Conservation (phyloP, 345 rosid species). For the Xanthoceras sorbifolium region DNA sequence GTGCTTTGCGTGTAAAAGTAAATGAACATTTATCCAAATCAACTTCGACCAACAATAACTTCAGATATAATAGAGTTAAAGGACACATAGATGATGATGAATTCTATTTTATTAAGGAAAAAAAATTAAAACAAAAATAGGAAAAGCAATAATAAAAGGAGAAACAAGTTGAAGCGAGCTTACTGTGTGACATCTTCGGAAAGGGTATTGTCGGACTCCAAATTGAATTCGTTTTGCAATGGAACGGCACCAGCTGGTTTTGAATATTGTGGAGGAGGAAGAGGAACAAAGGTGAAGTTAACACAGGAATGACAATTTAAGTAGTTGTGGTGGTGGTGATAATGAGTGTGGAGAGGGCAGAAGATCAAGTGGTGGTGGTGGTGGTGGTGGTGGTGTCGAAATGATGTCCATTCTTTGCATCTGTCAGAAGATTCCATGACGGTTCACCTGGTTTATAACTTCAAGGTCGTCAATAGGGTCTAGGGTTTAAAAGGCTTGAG, state of each 20-base stretch:
- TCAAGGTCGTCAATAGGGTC: neutral
- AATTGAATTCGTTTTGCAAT: constrained; percentile 17
- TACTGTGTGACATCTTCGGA: constrained; percentile 22
- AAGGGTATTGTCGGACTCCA: neutral
- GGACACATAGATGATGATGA: neutral
- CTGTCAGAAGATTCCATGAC: neutral
- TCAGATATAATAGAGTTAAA: neutral
- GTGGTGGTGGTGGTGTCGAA: neutral
- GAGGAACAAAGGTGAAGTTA: constrained; percentile 14
- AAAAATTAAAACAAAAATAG: too few relatives aligned
- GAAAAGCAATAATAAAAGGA: neutral
- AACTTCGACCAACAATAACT: neutral
- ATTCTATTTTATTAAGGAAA: neutral
- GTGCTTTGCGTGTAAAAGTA: too few relatives aligned
- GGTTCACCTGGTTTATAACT: neutral
- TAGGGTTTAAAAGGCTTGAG: neutral
- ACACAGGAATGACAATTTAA: neutral
- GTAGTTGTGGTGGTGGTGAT: constrained; percentile 23
- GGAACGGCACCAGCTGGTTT: neutral
- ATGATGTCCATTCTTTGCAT: neutral
- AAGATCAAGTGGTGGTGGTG: constrained; percentile 11
- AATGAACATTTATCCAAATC: too few relatives aligned
- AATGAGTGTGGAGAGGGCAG: constrained; percentile 1
- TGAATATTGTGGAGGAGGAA: constrained; percentile 7
- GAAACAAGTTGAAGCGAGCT: constrained; percentile 12